Conservation (phyloP, 106 monocot genomes). For the Posidonia australis region DNA sequence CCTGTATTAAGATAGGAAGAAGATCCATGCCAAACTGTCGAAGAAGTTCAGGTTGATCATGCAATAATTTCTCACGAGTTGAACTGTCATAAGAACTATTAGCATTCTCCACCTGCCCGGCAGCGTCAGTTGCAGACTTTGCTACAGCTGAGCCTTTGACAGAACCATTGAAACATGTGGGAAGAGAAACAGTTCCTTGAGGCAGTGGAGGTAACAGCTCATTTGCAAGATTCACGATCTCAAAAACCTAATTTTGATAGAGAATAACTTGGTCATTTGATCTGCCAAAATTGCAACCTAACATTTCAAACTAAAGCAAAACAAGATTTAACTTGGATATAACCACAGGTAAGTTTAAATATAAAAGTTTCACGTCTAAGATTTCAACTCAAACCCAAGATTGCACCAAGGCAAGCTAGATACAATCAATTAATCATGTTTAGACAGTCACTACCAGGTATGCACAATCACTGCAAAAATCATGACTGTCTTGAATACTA, state of each 20-base stretch:
- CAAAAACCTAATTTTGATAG: constrained; percentile 51
- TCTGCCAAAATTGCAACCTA: too few relatives aligned
- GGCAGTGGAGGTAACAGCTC: constrained; percentile 91
- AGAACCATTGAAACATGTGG: constrained; percentile 41
- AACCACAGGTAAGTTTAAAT: too few relatives aligned
- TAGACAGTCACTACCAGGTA: too few relatives aligned
- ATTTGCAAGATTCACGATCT: constrained; percentile 92
- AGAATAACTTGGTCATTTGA: neutral
- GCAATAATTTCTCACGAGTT: constrained; percentile 68
- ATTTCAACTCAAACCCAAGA: too few relatives aligned
- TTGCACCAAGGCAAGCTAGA: too few relatives aligned
- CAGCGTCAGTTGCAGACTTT: constrained; percentile 28
- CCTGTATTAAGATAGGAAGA: constrained; percentile 85
- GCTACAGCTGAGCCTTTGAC: constrained; percentile 49
- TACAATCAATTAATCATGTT: too few relatives aligned
- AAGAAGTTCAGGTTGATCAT: constrained; percentile 88
- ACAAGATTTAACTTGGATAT: too few relatives aligned
- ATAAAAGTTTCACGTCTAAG: too few relatives aligned
- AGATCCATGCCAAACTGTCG: constrained; percentile 86
- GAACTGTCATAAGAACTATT: constrained; percentile 45
- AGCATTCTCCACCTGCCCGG: constrained; percentile 35
- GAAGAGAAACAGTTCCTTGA: constrained; percentile 78
- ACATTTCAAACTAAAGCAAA: too few relatives aligned
- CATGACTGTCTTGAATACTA: too few relatives aligned
- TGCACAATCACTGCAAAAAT: neutral